Conservation (phyloP, 352 stramenopile genomes). For the Chrysophaeum taylorii region DNA sequence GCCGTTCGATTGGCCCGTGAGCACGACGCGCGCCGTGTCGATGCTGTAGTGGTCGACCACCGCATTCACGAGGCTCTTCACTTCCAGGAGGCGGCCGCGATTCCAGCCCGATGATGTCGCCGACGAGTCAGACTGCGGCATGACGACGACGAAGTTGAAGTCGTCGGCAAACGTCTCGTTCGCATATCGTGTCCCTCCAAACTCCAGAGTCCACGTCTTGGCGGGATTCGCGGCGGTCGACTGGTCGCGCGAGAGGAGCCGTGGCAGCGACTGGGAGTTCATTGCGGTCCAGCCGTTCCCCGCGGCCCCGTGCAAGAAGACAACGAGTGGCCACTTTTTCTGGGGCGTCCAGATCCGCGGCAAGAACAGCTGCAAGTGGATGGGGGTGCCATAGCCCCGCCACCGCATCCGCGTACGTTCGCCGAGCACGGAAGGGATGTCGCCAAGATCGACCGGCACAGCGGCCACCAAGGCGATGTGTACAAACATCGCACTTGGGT, state of each 20-base stretch:
- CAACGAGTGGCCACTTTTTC: neutral
- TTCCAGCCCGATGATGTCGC: neutral
- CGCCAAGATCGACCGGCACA: no score
- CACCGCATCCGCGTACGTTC: neutral
- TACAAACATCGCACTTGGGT: no score
- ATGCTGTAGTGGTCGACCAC: neutral
- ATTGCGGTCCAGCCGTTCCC: neutral
- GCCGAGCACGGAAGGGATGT: no score
- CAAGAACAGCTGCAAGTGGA: slow-evolving; percentile 12
- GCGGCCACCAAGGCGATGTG: no score
- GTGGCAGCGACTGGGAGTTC: slow-evolving; percentile 7
- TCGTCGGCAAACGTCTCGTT: slow-evolving; percentile 7
- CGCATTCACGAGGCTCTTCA: neutral
- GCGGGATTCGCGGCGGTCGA: neutral
- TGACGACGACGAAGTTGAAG: neutral
- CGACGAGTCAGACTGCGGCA: neutral
- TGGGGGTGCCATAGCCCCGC: no score
- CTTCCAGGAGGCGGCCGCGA: neutral
- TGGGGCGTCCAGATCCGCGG: neutral
- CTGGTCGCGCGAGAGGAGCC: neutral
- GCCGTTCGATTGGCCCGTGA: neutral
- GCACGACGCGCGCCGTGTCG: neutral
- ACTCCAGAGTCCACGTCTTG: neutral
- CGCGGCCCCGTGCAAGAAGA: slow-evolving; percentile 6
- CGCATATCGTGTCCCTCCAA: neutral